Evolutionary conservation across 2,329 filamentous ascomycete genomes (phyloP).

Genomic region (Penicillium sp.): DNA sequence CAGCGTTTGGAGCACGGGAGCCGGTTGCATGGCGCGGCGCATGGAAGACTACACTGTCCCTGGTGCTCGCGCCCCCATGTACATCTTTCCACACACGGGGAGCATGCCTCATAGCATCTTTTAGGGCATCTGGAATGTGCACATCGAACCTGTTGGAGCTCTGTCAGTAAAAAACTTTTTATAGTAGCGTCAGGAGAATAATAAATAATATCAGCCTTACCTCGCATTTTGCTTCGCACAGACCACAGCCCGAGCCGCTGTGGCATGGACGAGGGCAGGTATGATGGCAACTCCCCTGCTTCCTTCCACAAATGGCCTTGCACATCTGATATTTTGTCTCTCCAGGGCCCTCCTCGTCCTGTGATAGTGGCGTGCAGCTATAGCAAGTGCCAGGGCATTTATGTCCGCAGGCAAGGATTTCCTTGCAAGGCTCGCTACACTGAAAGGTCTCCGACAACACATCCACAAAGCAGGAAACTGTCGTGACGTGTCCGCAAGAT

Average conservation of each 20-base stretch:
- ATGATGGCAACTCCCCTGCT: constrained; percentile 62
- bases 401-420: constrained; percentile 62
- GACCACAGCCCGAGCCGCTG: constrained; percentile 33
- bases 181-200: too few species aligned
- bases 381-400: constrained; percentile 57
- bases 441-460: constrained; percentile 47
- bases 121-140: constrained; percentile 60
- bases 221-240: constrained; percentile 53
- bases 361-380: constrained; percentile 46
- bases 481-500: constrained; percentile 60
- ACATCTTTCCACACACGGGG: constrained; percentile 63
- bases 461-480: constrained; percentile 56
- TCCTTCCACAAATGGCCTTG: constrained; percentile 54
- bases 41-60: constrained; percentile 57
- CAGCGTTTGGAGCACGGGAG: constrained; percentile 69
- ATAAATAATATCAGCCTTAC: constrained; percentile 17
- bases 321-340: constrained; percentile 49
- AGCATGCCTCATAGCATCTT: constrained; percentile 64
- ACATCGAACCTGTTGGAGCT: constrained; percentile 48
- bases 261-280: constrained; percentile 61
- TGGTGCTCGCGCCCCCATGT: constrained; percentile 60
- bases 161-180: background rate
- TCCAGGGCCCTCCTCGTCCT: constrained; percentile 22
- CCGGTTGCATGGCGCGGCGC: constrained; percentile 70
- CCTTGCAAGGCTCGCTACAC: constrained; percentile 57